Conservation (phyloP, 345 rosid genomes). For the Pistacia atlantica region DNA sequence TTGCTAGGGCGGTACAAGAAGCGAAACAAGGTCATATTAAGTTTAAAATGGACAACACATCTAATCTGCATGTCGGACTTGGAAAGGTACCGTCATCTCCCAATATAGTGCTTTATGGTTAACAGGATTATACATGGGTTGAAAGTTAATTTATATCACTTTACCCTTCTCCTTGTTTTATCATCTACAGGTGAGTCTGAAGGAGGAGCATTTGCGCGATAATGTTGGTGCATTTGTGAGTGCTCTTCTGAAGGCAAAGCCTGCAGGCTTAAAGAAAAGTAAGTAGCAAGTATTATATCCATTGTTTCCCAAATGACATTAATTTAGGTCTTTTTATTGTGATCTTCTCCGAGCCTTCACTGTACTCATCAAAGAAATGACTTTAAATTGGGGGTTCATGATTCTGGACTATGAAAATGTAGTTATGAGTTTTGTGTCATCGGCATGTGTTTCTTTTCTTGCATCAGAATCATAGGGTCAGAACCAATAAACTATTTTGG, state of each 20-base stretch:
- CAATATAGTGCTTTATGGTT: not conserved
- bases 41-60: slow-evolving; percentile 88
- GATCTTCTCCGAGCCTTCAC: not conserved
- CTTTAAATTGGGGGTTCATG: not conserved
- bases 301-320: not conserved
- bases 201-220: slow-evolving; percentile 76
- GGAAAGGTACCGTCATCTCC: slow-evolving; percentile 66
- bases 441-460: not conserved
- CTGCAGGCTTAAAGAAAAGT: slow-evolving; percentile 96
- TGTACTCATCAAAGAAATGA: not conserved
- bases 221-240: slow-evolving; percentile 93
- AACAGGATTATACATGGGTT: not conserved
- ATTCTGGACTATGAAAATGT: not conserved
- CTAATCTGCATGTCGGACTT: slow-evolving; percentile 87
- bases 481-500: not conserved
- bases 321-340: not conserved
- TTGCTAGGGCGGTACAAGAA: slow-evolving; percentile 72
- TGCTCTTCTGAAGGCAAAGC: slow-evolving; percentile 87
- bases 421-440: not conserved
- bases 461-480: not conserved
- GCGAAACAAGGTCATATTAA: slow-evolving; percentile 77
- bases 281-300: slow-evolving; percentile 27
- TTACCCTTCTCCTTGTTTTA: slow-evolving; percentile 4
- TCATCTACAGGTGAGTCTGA: slow-evolving; percentile 58
- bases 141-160: not conserved